These are phyloP conservation scores for Dioscorea cayenensis DNA, from an alignment of 116 monocot species.

Conservation along the genomic window DNA sequence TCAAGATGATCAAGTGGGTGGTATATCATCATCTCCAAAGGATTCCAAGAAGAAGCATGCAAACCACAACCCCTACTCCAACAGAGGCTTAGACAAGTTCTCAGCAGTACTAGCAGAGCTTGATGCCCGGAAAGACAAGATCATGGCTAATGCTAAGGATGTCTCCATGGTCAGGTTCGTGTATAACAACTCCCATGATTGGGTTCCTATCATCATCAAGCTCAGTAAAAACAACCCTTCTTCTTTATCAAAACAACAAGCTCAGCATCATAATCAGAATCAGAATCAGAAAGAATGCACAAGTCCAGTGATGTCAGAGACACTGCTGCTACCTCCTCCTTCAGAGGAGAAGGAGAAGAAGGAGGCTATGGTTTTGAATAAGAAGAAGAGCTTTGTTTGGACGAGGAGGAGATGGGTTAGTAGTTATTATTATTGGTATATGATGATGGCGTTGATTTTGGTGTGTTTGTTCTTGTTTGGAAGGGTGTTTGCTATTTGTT, in stretches of 20 bases:
- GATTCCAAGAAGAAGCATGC: constrained; percentile 7
- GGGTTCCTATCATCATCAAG: constrained; percentile 61
- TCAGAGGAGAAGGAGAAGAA: constrained; percentile 2
- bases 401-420: too few species aligned
- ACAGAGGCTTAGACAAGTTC: constrained; percentile 73
- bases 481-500: constrained; percentile 62
- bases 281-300: not conserved
- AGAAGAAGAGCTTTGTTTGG: not conserved
- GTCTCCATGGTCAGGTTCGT: constrained; percentile 45
- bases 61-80: constrained; percentile 43
- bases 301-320: too few species aligned
- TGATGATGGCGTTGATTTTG: constrained; percentile 40
- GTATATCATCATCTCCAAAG: too few species aligned
- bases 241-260: too few species aligned
- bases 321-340: too few species aligned
- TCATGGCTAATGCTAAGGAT: constrained; percentile 24
- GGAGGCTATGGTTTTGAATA: not conserved
- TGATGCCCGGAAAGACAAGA: constrained; percentile 45
- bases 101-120: constrained; percentile 58
- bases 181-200: constrained; percentile 37
- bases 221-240: not conserved
- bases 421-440: constrained; percentile 22
- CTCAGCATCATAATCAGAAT: not conserved
- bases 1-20: not conserved
- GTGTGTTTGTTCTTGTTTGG: constrained; percentile 49